Conservation (phyloP, 805 yeast species). For the Debaryomyces prosopidis region DNA sequence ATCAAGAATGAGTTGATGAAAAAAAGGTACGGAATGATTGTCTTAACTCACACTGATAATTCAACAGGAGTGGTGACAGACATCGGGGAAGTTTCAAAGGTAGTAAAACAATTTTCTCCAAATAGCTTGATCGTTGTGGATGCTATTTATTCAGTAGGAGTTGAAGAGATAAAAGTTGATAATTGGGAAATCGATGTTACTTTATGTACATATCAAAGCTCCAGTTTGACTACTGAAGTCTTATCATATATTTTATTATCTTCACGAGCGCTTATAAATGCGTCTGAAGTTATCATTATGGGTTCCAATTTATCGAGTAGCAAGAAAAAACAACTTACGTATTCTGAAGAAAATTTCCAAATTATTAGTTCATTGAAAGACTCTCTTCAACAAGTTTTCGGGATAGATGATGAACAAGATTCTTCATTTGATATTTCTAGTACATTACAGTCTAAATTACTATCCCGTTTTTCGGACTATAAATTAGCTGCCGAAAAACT, state of each 20-base stretch:
- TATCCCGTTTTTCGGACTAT: too few species aligned
- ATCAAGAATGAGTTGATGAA: slow-evolving; percentile 1
- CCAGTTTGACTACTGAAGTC: slow-evolving; percentile 7
- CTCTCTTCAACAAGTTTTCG: too few species aligned
- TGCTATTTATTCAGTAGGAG: slow-evolving; percentile 10
- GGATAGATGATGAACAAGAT: too few species aligned
- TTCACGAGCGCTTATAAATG: slow-evolving; percentile 4
- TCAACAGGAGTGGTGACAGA: slow-evolving; percentile 10
- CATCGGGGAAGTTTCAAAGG: slow-evolving; percentile 1
- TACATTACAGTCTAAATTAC: too few species aligned
- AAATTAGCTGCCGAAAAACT: slow-evolving; percentile 1
- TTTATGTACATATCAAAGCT: slow-evolving; percentile 9
- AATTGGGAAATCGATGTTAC: slow-evolving; percentile 15
- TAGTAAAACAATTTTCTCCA: slow-evolving; percentile 6
- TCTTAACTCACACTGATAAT: slow-evolving; percentile 9
- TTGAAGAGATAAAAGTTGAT: slow-evolving; percentile 13
- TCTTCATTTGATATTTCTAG: too few species aligned
- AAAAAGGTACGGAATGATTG: background rate
- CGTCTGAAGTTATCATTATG: background rate
- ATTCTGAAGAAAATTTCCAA: too few species aligned
- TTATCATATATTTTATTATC: slow-evolving; percentile 6
- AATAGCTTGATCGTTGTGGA: slow-evolving; percentile 10
- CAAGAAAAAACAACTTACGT: too few species aligned
- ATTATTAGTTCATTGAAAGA: too few species aligned
- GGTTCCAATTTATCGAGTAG: too few species aligned